A percentile compares a stretch with the other conserved stretches of the same genome.
Conservation (phyloP, 1,139 yeast species). For the Yamadazyma jaroonii region DNA sequence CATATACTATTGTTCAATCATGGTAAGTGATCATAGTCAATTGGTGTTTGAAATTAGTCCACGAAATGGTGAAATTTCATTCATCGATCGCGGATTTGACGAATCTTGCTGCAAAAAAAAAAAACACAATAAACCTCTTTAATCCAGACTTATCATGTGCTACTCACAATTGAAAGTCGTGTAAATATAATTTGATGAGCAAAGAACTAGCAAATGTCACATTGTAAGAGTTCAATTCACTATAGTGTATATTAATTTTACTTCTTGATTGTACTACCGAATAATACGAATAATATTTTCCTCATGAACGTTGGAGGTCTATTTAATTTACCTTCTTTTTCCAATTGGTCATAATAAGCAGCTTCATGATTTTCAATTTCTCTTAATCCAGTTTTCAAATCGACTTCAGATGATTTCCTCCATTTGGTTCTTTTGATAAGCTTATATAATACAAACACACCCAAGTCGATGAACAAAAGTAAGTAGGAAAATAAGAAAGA, state of each 20-base stretch:
- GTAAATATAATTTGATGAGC: no score
- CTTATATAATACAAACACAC: slow-evolving; percentile 57
- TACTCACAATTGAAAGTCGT: no score
- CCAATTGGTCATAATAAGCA: slow-evolving; percentile 18
- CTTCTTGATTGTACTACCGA: slow-evolving; percentile 14
- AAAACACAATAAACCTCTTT: no score
- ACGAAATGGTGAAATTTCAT: no score
- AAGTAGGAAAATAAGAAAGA: slow-evolving; percentile 66
- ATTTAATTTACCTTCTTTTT: slow-evolving; percentile 13
- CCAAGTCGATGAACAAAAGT: slow-evolving; percentile 63
- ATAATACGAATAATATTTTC: slow-evolving; percentile 16
- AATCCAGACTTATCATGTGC: no score
- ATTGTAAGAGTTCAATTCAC: no score
- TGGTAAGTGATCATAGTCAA: no score
- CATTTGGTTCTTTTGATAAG: slow-evolving; percentile 50
- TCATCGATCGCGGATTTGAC: no score
- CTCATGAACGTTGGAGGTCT: slow-evolving; percentile 8
- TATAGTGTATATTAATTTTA: not conserved
- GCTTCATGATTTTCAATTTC: slow-evolving; percentile 50
- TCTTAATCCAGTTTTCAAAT: slow-evolving; percentile 34
- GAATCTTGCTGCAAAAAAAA: no score
- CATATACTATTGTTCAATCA: no score
- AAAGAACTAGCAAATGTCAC: no score
- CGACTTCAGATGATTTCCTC: slow-evolving; percentile 47
- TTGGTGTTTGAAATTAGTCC: no score